Evolutionary conservation across 768 basidiomycete genomes (phyloP), one percentile per base, ranked within the genome.

Genomic region (Boletus reticulatus): DNA sequence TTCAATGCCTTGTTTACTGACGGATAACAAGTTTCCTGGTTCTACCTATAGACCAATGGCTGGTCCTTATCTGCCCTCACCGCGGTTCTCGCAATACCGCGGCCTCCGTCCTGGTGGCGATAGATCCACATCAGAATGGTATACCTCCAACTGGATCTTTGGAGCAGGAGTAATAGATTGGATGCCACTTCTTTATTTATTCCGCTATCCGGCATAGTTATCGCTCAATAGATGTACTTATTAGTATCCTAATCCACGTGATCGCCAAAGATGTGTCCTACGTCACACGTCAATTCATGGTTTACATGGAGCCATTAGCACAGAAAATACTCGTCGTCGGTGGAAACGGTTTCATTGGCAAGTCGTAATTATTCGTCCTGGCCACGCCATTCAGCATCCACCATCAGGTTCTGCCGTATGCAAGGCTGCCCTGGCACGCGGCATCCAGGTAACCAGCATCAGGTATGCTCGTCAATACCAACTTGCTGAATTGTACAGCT

Each of bases 261-360:
- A 34, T 46, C 31, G 32, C 19, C 19, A 24, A 37, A 14, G 22
- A n/a, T n/a, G 20, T n/a, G 14, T 41, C 5, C 4, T 38, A 22
- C 50, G 59, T 44, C 22, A 52, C 22, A 45, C 16, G 47, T 53
- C 22, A 7, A 10, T 27, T 4, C 20, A 0, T 14, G 3, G 22
- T 57, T 39, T 32, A 6, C 14, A 69, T 69, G 67, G n/a, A 52
- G 51, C 51, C 59, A 39, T n/a, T 77, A 22, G 53, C 77, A 50
- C 81, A 77, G 51, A 88, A 78, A 65, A 80, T 98, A 37, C 84
- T 98, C n/a, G 93, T 99, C 41, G 83, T 98, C 2, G 97, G 97
- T n/a, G 97, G 97, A 43, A 97, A 97, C 75, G 97, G 97, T 6
- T 98, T 97, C 76, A 85, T 99, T 65, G 96, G 95, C 90, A 60